Evolutionary conservation across 805 yeast species (phyloP).

Genomic region (Candida dajiaensis): DNA sequence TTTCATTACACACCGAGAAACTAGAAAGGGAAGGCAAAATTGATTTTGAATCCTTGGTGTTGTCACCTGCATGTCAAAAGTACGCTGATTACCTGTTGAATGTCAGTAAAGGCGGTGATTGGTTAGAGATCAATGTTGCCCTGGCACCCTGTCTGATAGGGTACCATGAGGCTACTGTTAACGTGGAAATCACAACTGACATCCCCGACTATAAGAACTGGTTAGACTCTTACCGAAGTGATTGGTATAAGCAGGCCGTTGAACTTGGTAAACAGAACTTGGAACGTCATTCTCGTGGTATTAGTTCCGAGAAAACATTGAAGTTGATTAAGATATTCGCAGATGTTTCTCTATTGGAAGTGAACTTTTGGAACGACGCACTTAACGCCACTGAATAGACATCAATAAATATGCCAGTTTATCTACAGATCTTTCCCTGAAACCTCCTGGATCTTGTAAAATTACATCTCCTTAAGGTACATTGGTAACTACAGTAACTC

Average conservation of each 20-base stretch:
- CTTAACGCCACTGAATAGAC: constrained; percentile 5
- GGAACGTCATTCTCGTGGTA: constrained; percentile 35
- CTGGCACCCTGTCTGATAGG: constrained; percentile 75
- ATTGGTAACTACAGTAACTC: background rate
- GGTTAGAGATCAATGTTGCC: constrained; percentile 61
- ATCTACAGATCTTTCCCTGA: no score
- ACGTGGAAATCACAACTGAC: constrained; percentile 28
- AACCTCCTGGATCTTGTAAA: no score
- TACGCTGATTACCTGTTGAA: constrained; percentile 57
- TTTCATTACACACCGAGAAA: constrained; percentile 48
- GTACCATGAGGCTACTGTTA: constrained; percentile 42
- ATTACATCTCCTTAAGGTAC: no score
- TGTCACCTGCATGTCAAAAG: constrained; percentile 50
- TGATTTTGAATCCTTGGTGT: constrained; percentile 39
- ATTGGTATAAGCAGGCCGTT: constrained; percentile 52
- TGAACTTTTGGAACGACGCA: constrained; percentile 61
- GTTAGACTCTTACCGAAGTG: constrained; percentile 57
- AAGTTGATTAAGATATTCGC: constrained; percentile 53
- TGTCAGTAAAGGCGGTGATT: constrained; percentile 48
- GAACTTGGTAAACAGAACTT: constrained; percentile 43
- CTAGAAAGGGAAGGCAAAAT: constrained; percentile 38
- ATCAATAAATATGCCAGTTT: no score
- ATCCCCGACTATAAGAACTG: constrained; percentile 37
- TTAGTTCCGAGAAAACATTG: constrained; percentile 40
- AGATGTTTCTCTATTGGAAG: constrained; percentile 54